Base-by-base conservation (phyloP, 1,284 basidiomycete species). In the Anthracocystis panici-leucophaei region DNA sequence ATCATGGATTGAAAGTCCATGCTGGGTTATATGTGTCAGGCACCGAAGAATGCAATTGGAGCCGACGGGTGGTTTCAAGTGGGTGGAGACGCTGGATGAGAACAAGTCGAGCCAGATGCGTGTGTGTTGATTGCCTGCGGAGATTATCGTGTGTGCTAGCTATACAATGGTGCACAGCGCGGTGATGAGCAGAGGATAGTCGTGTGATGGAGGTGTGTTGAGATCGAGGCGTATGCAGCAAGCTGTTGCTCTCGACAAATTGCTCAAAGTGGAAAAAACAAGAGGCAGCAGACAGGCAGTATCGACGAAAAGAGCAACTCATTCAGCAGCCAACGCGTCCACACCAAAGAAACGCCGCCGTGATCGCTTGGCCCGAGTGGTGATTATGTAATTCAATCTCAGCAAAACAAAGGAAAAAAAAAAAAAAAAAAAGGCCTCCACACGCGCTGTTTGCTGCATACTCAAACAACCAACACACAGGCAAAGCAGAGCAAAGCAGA, bases 1-100 rank as follows among this genome's bases (percentile, higher is more conserved):
- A 82, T 79, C 71, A 82, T 77, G 27, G 76, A 65, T 60, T 78
- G 78, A 21, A 82, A 74, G 65, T 82, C 81, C 81, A 82, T 82
- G 12, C 25, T 62, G 40, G 45, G 51, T 9, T 46, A 49, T 46
- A 16, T 49, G 20, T 44, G 31, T 45, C 2, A 38, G 14, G 35
- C 3, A 16, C 14, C 35, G 35, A 4, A 16, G 14, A 38, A 16
- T 38, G 35, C 35, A 14, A 38, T 38, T 14, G 35, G 33, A 33
- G 33, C 29, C 29, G 33, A 6, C 2, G 33, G 8, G 11, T 6
- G 7, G 33, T 6, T 33, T 33, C 8, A 33, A 33, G 6, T 33
- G 33, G 35, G 12, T 38, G 2, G 14, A 38, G 35, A 38, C 14
- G 35, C 35, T 38, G 35, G 3, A 38, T 38, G 2, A 16, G 14